Conservation (phyloP, 495 filamentous ascomycete species). For the Barbatosphaeria neglecta region DNA sequence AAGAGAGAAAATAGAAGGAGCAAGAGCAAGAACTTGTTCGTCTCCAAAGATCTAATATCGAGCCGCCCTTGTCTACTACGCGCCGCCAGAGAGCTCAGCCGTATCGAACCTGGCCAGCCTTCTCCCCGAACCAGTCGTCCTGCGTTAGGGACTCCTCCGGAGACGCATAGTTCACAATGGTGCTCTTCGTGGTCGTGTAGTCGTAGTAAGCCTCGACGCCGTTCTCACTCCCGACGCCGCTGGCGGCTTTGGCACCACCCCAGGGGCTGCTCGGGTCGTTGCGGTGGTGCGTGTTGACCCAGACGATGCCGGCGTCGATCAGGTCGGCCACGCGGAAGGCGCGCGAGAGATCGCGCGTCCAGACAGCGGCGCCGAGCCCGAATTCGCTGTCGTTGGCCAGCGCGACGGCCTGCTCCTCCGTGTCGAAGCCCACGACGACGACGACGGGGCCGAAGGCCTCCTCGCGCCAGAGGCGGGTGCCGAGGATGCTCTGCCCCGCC, state of each 20-base stretch:
- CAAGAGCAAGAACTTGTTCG: too few relatives aligned
- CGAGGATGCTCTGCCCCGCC: slow-evolving; percentile 5
- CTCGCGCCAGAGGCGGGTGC: slow-evolving; percentile 24
- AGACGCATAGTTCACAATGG: slow-evolving; percentile 45
- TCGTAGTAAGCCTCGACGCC: slow-evolving; percentile 45
- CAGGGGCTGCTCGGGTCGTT: slow-evolving; percentile 51
- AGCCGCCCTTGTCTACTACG: too few relatives aligned
- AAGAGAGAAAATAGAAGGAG: too few relatives aligned
- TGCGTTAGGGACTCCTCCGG: slow-evolving; percentile 21
- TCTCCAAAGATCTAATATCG: too few relatives aligned
- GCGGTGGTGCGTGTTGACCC: slow-evolving; percentile 52
- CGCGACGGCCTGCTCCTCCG: slow-evolving; percentile 32
- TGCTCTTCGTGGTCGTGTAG: slow-evolving; percentile 48
- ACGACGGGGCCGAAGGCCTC: slow-evolving; percentile 44
- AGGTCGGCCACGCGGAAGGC: slow-evolving; percentile 44
- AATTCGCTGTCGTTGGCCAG: slow-evolving; percentile 40
- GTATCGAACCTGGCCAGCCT: slow-evolving; percentile 30
- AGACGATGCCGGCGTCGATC: slow-evolving; percentile 49
- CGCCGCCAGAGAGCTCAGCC: too few relatives aligned
- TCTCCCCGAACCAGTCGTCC: slow-evolving; percentile 41
- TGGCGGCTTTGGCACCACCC: slow-evolving; percentile 41
- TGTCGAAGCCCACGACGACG: slow-evolving; percentile 33
- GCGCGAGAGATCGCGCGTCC: slow-evolving; percentile 46
- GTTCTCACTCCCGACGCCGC: slow-evolving; percentile 47
- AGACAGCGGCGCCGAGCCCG: slow-evolving; percentile 44